A percentile compares a stretch with the other conserved stretches of the same genome.
These are phyloP conservation scores for Pleomassaria siparia DNA, from an alignment of 2,329 filamentous ascomycete genomes.

Conservation along the genomic window DNA sequence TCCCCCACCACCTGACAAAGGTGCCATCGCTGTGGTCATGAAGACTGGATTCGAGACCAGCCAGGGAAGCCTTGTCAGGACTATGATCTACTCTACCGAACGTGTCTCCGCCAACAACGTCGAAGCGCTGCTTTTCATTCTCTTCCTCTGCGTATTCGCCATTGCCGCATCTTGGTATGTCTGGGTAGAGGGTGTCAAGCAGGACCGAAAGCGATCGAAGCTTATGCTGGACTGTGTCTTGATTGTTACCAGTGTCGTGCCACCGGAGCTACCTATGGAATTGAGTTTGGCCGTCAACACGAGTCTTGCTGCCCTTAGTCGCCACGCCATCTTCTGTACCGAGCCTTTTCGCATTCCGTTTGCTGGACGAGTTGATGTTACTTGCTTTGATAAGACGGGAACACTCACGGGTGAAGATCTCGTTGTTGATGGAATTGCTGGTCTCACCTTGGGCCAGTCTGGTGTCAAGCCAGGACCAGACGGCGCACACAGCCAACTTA, in stretches of 20 bases:
- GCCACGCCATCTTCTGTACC: conserved; percentile 96
- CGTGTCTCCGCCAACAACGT: conserved; percentile 98
- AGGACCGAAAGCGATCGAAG: conserved; percentile 96
- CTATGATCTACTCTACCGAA: conserved; percentile 99
- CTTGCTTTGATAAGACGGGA: conserved; percentile 98
- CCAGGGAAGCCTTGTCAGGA: conserved; percentile 93
- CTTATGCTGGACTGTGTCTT: conserved; percentile 94
- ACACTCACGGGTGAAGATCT: conserved; percentile 95
- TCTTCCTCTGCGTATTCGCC: conserved; percentile 94
- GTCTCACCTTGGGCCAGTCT: conserved; percentile 71
- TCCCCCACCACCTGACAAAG: conserved; percentile 83
- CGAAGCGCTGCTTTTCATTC: conserved; percentile 94
- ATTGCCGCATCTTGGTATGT: conserved; percentile 98
- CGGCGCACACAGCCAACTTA: conserved; percentile 80
- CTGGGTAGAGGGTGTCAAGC: conserved; percentile 92
- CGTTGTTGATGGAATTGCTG: conserved; percentile 95
- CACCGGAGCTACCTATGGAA: conserved; percentile 98
- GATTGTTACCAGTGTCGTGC: conserved; percentile 96
- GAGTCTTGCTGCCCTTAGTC: conserved; percentile 88
- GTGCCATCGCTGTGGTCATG: conserved; percentile 88
- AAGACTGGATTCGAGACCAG: conserved; percentile 99
- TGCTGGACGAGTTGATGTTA: conserved; percentile 90
- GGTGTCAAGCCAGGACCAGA: conserved; percentile 71
- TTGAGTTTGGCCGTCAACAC: conserved; percentile 97
- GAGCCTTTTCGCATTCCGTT: conserved; percentile 98